These are phyloP conservation scores for Heteromeles arbutifolia DNA, from an alignment of 306 rosid species.

Conservation along the genomic window DNA sequence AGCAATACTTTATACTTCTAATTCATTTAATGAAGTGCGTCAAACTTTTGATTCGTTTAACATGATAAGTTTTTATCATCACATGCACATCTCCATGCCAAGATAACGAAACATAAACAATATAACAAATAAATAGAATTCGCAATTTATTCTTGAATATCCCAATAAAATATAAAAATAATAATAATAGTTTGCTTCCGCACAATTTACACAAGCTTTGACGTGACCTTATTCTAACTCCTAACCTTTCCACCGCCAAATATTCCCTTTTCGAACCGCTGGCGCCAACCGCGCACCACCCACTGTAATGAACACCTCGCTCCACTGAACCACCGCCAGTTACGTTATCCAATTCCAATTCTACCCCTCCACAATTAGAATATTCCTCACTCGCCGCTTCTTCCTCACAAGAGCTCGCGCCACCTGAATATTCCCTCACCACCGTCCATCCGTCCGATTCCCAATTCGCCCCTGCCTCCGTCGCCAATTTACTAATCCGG, in stretches of 20 bases:
- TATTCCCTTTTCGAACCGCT: constrained; percentile 13
- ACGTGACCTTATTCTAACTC: neutral
- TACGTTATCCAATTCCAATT: constrained; percentile 17
- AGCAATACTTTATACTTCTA: no score
- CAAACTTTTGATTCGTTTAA: no score
- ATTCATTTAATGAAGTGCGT: no score
- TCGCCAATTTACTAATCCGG: constrained; percentile 48
- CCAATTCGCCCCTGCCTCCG: constrained; percentile 52
- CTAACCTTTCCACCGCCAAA: neutral
- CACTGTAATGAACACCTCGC: constrained; percentile 6
- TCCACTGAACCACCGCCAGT: constrained; percentile 13
- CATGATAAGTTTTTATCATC: neutral
- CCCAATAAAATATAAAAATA: constrained; percentile 1
- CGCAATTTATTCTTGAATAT: constrained; percentile 9
- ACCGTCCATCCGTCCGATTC: constrained; percentile 58
- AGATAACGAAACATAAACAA: neutral
- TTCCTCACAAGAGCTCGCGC: neutral
- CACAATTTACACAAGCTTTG: constrained; percentile 15
- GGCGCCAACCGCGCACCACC: constrained; percentile 17
- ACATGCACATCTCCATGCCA: neutral
- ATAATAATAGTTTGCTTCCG: neutral
- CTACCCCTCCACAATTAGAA: constrained; percentile 9
- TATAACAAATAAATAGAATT: neutral
- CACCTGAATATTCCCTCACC: constrained; percentile 35
- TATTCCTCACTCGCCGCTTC: constrained; percentile 33